Evolutionary conservation across 441 rosid species (phyloP).

Genomic region (Aleurites moluccanus): DNA sequence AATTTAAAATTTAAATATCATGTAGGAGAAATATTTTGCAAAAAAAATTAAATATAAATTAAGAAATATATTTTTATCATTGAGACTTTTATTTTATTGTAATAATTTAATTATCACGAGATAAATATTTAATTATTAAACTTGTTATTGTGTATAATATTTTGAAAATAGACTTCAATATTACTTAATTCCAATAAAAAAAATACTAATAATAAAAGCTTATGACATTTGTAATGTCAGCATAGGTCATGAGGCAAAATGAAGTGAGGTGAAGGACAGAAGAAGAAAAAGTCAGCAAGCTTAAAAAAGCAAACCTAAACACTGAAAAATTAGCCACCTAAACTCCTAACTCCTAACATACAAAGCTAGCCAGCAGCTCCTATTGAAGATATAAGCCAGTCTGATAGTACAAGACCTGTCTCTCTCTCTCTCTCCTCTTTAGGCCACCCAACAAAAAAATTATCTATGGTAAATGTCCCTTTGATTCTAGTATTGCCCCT

Average conservation of each 20-base stretch:
- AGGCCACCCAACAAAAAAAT: not conserved
- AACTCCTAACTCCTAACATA: too few relatives aligned
- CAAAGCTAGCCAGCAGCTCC: not conserved
- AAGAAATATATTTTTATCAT: too few relatives aligned
- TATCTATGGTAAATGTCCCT: not conserved
- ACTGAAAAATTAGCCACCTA: not conserved
- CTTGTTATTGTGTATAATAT: too few relatives aligned
- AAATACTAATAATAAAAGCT: not conserved
- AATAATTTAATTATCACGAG: too few relatives aligned
- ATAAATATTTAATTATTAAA: too few relatives aligned
- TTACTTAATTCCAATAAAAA: too few relatives aligned
- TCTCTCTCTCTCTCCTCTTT: too few relatives aligned
- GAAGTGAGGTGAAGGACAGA: not conserved
- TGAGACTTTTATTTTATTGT: too few relatives aligned
- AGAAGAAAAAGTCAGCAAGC: not conserved
- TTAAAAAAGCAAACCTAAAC: slow-evolving; percentile 1
- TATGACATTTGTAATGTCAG: not conserved
- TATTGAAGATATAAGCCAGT: not conserved
- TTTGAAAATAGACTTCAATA: too few relatives aligned
- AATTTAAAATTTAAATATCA: too few relatives aligned
- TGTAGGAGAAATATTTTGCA: too few relatives aligned
- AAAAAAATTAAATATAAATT: too few relatives aligned
- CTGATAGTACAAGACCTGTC: not conserved
- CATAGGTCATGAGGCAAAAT: slow-evolving; percentile 4
- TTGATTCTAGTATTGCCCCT: not conserved